Base-by-base conservation (phyloP, 129 eudicot species). In the Arctium lappa region DNA sequence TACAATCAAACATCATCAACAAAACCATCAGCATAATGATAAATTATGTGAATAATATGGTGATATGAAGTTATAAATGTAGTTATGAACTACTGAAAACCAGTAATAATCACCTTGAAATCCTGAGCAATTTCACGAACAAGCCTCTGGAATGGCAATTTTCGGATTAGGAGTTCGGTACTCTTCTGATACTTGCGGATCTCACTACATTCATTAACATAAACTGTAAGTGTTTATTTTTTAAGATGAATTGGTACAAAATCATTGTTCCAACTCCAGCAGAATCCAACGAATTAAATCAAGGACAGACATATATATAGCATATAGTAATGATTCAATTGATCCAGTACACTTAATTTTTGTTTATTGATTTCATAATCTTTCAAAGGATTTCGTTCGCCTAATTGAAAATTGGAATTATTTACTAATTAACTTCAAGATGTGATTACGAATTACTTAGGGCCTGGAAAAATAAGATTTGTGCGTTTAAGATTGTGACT, bases 111-210 rank as follows among this genome's bases (percentile, higher is more conserved):
- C 16, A 83, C 89, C 88, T 88, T 88, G 69, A 86, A 82, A 72
- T 79, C 90, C 75, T 89, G 88, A 0, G 89, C 88, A 40, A 82
- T 87, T 68, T 89, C 91, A 74, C 87, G 89, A 32, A 89, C 95
- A 46, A 91, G 91, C 85, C 95, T 89, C 87, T 89, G 95, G 68
- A 60, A 60, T 60, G 68, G 68, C 9, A 60, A 18, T 60, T 60
- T 60, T 29, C 68, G 68, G 68, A 60, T 60, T 60, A 60, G 68
- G 9, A 60, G 68, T 60, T 60, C 68, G 0, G 68, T 60, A 16
- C 68, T 60, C 29, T 60, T 60, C 8, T 60, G 68, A 60, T 60
- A 60, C 68, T 60, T 60, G 22, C 68, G 68, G 79, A 91, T 89
- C 73, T 89, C 92, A 83, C 93, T 85, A 78, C 68, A 80, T 36